These are phyloP conservation scores for Thermochaetoides thermophila DNA, from an alignment of 495 filamentous ascomycete species.

Conservation along the genomic window DNA sequence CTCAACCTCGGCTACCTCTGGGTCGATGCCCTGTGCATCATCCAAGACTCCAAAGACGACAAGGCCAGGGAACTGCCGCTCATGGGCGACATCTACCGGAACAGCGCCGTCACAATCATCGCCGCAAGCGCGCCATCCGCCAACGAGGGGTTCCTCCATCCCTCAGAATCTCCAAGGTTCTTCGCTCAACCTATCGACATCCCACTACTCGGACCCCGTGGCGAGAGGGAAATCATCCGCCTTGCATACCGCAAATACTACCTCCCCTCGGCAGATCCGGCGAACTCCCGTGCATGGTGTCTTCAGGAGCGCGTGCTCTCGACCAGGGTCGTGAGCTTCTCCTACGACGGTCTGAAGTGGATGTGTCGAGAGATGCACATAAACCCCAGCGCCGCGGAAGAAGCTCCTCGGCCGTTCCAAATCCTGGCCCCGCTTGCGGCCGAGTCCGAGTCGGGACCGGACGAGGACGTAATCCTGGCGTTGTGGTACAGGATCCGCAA, in stretches of 20 bases:
- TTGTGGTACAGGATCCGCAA: constrained; percentile 1
- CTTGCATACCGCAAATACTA: constrained; percentile 1
- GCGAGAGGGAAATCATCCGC: background rate
- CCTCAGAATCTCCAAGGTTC: constrained; percentile 1
- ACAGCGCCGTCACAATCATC: constrained; percentile 9
- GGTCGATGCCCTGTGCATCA: constrained; percentile 19
- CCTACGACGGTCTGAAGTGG: constrained; percentile 1
- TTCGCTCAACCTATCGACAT: background rate
- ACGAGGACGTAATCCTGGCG: background rate
- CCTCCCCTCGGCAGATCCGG: constrained; percentile 1
- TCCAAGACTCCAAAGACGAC: constrained; percentile 16
- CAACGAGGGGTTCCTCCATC: constrained; percentile 8
- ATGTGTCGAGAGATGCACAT: constrained; percentile 1
- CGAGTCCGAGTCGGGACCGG: background rate
- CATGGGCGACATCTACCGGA: constrained; percentile 13
- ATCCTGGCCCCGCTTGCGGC: no score
- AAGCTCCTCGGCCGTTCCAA: background rate
- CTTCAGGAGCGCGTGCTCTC: background rate
- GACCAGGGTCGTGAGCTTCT: constrained; percentile 2
- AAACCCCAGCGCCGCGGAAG: constrained; percentile 2
- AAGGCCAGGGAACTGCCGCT: constrained; percentile 8
- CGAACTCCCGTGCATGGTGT: constrained; percentile 2
- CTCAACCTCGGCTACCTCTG: constrained; percentile 14
- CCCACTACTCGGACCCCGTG: background rate
- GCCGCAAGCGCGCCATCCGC: constrained; percentile 5